Evolutionary conservation across 176 grass and related monocot genomes (phyloP), one percentile per base, ranked within the genome.

Genomic region (Alopecurus myosuroides): DNA sequence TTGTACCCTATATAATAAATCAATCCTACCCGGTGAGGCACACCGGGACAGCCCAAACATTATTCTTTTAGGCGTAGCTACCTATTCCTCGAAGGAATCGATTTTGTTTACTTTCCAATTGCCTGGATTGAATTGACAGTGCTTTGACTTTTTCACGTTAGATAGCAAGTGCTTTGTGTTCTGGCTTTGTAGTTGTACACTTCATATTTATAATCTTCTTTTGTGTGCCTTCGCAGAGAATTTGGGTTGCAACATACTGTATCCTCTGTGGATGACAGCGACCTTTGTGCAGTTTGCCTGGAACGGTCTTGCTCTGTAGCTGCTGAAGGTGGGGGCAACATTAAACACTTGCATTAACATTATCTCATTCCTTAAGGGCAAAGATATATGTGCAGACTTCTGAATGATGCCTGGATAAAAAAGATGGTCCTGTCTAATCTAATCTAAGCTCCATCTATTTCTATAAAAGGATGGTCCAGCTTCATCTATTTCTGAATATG

Each of bases 211-310:
- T 64, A 56, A 69, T 76, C 71, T 51, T 44, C 14, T 63, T 39
- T 39, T 29, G 50, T 63, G 44, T 89, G 71, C 74, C 28, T 77
- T 80, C 88, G 83, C 84, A 99, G 97, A 90, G 97, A 96, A 77
- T 85, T 77, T 86, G 93, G 97, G 22, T 91, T 99, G 84, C 89
- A 86, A 72, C 71, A 87, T 7, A 85, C 88, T 3, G 3, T 70
- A 56, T 68, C 88, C 13, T 91, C 88, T 68, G 85, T 83, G 52
- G 97, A 99, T 78, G 91, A 96, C 76, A 90, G 70, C 15, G 88
- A 99, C 70, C 85, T 88, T 51, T 99, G 97, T 91, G 86, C 91
- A 82, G 93, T 99, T 89, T 99, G 97, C 46, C 86, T 99, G 13
- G 97, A 99, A 94, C 87, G 91, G 56, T 82, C 80, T 28, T 96